Evolutionary conservation across 768 basidiomycete genomes (phyloP).

Genomic region (Sarcodon aspratus): DNA sequence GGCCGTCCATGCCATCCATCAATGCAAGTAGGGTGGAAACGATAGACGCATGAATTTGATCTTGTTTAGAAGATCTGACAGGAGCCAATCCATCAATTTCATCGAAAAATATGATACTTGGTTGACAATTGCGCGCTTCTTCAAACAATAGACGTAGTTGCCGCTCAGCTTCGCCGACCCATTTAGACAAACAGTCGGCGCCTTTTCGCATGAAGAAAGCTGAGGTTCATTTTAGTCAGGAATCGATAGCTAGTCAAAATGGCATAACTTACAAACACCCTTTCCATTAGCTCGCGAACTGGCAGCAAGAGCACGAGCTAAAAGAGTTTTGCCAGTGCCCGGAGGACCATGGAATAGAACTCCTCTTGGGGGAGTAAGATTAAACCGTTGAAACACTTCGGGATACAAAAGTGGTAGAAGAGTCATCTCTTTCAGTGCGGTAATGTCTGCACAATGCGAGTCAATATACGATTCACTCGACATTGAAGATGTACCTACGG

Average conservation of each 20-base stretch:
- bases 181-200: constrained; percentile 94
- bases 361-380: constrained; percentile 89
- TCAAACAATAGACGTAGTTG: constrained; percentile 93
- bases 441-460: constrained; percentile 54
- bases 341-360: constrained; percentile 98
- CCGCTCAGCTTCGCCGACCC: constrained; percentile 98
- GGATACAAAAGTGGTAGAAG: constrained; percentile 90
- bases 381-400: constrained; percentile 91
- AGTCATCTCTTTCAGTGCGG: constrained; percentile 97
- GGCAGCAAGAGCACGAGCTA: constrained; percentile 90
- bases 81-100: constrained; percentile 99
- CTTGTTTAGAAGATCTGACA: constrained; percentile 96
- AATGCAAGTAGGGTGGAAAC: constrained; percentile 91
- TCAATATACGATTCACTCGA: not conserved
- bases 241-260: not conserved
- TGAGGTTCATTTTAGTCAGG: constrained; percentile 14
- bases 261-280: constrained; percentile 60
- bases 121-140: constrained; percentile 85
- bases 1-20: constrained; percentile 99
- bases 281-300: constrained; percentile 81
- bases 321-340: constrained; percentile 94
- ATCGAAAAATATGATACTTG: constrained; percentile 98
- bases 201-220: constrained; percentile 99
- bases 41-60: constrained; percentile 97
- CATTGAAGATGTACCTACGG: constrained; percentile 38